Evolutionary conservation across 805 yeast genomes (phyloP).

Genomic region (Saturnispora kantuleensis): DNA sequence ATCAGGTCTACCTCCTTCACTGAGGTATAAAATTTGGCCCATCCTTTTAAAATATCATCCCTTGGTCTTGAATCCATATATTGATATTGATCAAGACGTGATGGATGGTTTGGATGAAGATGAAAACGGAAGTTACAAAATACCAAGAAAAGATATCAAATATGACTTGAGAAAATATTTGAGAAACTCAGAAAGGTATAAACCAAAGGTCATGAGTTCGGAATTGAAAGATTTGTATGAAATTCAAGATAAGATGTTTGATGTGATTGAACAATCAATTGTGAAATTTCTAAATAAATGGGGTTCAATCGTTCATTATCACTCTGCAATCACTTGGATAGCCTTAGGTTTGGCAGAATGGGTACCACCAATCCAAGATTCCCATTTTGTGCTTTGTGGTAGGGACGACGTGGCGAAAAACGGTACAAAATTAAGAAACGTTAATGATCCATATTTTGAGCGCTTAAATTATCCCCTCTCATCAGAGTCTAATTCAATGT

Average conservation of each 20-base stretch:
- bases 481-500: conserved; percentile 15
- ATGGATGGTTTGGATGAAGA: conserved; percentile 26
- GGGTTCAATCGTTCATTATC: conserved; percentile 71
- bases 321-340: conserved; percentile 77
- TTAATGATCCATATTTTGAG: conserved; percentile 26
- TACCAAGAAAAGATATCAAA: conserved; percentile 31
- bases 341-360: conserved; percentile 85
- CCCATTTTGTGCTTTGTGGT: conserved; percentile 47
- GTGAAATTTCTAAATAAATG: conserved; percentile 60
- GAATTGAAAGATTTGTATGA: conserved; percentile 29
- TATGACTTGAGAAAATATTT: conserved; percentile 56
- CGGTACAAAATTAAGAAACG: conserved; percentile 28
- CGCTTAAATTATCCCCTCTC: conserved; percentile 12
- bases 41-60: conserved; percentile 74
- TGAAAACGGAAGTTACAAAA: conserved; percentile 18
- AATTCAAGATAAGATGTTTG: conserved; percentile 44
- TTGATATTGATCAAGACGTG: conserved; percentile 47
- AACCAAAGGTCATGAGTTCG: conserved; percentile 22
- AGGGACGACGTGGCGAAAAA: conserved; percentile 34
- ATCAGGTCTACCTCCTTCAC: conserved; percentile 74
- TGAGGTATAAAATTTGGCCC: conserved; percentile 81
- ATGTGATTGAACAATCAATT: conserved; percentile 50
- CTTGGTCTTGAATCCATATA: conserved; percentile 65
- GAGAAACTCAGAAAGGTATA: conserved; percentile 32
- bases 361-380: conserved; percentile 57